phyloP scores from a whole-genome alignment of 768 basidiomycete genomes.

The Pleurotus ostreatus region DNA sequence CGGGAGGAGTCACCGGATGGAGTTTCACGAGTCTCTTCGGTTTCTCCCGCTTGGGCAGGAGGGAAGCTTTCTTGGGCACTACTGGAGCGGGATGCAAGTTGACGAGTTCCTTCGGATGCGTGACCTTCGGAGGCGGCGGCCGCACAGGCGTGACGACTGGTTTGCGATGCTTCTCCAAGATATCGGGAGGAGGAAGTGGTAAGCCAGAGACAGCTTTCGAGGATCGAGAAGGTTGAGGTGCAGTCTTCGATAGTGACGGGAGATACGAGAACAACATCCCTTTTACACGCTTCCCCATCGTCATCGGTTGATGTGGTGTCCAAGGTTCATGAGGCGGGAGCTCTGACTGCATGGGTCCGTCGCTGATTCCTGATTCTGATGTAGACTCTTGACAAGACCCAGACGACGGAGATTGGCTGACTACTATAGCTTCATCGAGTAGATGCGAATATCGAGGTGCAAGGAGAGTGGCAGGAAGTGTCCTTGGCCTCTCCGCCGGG shows the following conservation, averaged over 20 bases:
- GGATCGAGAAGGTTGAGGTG: conserved; percentile 15
- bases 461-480: conserved; percentile 36
- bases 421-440: conserved; percentile 47
- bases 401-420: conserved; percentile 23
- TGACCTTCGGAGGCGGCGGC: conserved; percentile 37
- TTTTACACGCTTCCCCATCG: conserved; percentile 48
- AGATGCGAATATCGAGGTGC: conserved; percentile 58
- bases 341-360: neutral
- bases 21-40: conserved; percentile 53
- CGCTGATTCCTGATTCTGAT: neutral
- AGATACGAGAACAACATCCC: conserved; percentile 62
- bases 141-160: conserved; percentile 60
- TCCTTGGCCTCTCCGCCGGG: conserved; percentile 20
- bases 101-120: conserved; percentile 64
- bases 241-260: conserved; percentile 41
- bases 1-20: conserved; percentile 36
- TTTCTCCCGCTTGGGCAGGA: conserved; percentile 37
- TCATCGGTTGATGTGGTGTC: conserved; percentile 18
- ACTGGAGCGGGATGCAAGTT: conserved; percentile 53
- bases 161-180: conserved; percentile 44
- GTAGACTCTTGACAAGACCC: conserved; percentile 4
- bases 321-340: conserved; percentile 5
- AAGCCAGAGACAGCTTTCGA: conserved; percentile 33
- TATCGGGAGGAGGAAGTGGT: conserved; percentile 51
- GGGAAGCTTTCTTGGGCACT: conserved; percentile 29